Conservation (phyloP, 2,329 filamentous ascomycete genomes). For the Nemania abortiva region DNA sequence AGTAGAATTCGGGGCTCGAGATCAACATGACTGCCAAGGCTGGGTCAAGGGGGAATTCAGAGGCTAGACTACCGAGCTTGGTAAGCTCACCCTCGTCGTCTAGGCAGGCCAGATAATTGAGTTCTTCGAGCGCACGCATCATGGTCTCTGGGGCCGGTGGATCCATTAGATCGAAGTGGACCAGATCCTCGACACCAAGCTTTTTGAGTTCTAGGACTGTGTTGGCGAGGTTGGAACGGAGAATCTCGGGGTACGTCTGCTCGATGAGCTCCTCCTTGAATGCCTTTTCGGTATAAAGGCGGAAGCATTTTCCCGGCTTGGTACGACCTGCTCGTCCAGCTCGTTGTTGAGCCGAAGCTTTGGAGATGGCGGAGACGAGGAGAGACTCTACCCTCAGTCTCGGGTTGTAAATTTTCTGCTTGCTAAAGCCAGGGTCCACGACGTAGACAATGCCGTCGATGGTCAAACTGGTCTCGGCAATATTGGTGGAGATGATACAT, state of each 20-base stretch:
- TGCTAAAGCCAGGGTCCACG: conserved; percentile 98
- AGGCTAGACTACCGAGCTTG: conserved; percentile 84
- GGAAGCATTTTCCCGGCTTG: conserved; percentile 97
- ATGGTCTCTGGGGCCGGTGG: conserved; percentile 97
- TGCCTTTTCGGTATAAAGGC: conserved; percentile 92
- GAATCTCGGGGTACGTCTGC: conserved; percentile 95
- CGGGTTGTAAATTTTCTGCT: conserved; percentile 99
- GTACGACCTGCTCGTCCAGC: conserved; percentile 99
- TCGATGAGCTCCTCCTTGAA: conserved; percentile 99
- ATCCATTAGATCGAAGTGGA: conserved; percentile 99
- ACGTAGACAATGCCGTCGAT: conserved; percentile 99
- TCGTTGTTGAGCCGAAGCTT: conserved; percentile 95
- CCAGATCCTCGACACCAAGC: conserved; percentile 92
- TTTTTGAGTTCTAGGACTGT: conserved; percentile 98
- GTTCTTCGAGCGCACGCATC: conserved; percentile 96
- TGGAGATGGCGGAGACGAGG: conserved; percentile 97
- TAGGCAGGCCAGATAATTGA: conserved; percentile 96
- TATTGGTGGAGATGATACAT: conserved; percentile 94
- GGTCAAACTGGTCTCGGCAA: conserved; percentile 96
- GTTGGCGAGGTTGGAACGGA: conserved; percentile 92
- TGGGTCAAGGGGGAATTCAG: conserved; percentile 95
- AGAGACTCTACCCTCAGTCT: conserved; percentile 96
- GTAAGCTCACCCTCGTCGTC: conserved; percentile 97
- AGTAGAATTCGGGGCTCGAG: conserved; percentile 96
- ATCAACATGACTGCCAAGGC: conserved; percentile 97